These are phyloP conservation scores for Beauveria sp. DNA, from an alignment of 2,329 filamentous ascomycete species.

Conservation along the genomic window DNA sequence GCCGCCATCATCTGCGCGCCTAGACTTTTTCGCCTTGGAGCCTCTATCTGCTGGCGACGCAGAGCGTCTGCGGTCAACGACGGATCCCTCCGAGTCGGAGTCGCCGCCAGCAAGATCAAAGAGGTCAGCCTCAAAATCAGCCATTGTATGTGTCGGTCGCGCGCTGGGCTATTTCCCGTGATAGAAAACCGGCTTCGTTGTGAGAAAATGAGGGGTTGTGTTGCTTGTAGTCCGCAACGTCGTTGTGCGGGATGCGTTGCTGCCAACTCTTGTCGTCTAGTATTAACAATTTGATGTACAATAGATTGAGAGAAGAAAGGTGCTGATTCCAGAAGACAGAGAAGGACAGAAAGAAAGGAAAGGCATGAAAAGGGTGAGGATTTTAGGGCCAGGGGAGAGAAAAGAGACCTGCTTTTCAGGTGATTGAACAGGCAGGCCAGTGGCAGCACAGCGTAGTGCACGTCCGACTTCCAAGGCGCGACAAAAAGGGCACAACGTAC, in stretches of 20 bases:
- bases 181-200: not conserved
- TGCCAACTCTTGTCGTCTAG: not conserved
- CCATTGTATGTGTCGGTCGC: conserved; percentile 48
- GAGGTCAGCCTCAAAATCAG: conserved; percentile 87
- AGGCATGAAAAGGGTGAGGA: conserved; percentile 11
- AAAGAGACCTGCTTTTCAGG: conserved; percentile 1
- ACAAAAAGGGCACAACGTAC: not conserved
- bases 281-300: not conserved
- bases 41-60: conserved; percentile 36
- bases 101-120: conserved; percentile 84
- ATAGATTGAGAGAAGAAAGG: not conserved
- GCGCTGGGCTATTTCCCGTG: not conserved
- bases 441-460: not conserved
- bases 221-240: not conserved
- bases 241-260: not conserved
- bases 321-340: not conserved
- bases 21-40: conserved; percentile 36
- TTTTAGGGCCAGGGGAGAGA: conserved; percentile 15
- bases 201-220: not conserved
- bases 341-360: conserved; percentile 4
- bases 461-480: not conserved
- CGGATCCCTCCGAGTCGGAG: conserved; percentile 50
- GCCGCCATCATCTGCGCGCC: conserved; percentile 34
- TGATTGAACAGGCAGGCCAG: not conserved
- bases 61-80: conserved; percentile 46